Conservation (phyloP, 108 stramenopile species). For the Discostella pseudostelligera region DNA sequence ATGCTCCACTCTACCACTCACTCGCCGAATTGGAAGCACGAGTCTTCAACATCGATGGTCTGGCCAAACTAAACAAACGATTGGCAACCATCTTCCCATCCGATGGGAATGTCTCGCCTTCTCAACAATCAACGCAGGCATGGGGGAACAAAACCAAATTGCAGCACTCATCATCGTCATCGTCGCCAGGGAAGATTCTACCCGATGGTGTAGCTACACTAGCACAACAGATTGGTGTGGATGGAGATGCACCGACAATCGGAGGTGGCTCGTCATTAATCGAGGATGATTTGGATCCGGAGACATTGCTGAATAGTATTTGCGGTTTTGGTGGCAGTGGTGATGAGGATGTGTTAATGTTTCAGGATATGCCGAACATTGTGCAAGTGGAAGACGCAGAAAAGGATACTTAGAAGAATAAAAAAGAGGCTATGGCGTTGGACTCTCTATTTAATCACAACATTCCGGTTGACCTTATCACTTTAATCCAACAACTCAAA, state of each 20-base stretch:
- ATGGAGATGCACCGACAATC: constrained; percentile 32
- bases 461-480: too few species aligned
- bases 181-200: constrained; percentile 7
- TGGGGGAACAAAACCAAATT: constrained; percentile 50
- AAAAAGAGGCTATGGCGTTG: too few species aligned
- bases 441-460: too few species aligned
- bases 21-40: constrained; percentile 85
- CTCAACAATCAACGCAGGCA: constrained; percentile 41
- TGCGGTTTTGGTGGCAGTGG: constrained; percentile 23
- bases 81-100: constrained; percentile 65
- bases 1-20: constrained; percentile 84
- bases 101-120: constrained; percentile 51
- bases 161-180: constrained; percentile 4
- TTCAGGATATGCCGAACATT: neutral
- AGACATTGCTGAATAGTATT: constrained; percentile 31
- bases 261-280: constrained; percentile 9
- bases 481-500: too few species aligned
- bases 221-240: constrained; percentile 62
- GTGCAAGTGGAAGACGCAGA: too few species aligned
- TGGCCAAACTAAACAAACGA: constrained; percentile 72
- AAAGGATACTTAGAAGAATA: too few species aligned
- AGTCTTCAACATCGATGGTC: constrained; percentile 81
- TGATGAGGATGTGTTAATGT: constrained; percentile 10
- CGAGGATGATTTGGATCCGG: constrained; percentile 40
- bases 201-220: constrained; percentile 52